Conservation (phyloP, 345 rosid species). For the Turritis glabra region DNA sequence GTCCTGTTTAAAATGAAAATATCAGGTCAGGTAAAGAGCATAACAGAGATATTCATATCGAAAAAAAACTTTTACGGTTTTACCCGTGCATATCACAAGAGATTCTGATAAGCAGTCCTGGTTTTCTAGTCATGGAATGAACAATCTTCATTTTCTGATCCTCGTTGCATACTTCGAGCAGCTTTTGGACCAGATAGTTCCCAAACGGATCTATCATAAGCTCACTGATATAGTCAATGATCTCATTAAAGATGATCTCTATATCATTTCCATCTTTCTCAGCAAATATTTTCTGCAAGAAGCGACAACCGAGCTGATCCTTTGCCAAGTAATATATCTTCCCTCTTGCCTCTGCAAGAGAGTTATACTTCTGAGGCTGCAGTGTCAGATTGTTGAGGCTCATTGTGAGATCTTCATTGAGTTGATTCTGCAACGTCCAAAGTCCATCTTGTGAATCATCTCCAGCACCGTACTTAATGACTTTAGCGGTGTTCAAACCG, state of each 20-base stretch:
- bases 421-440: slow-evolving; percentile 48
- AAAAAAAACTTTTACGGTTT: slow-evolving; percentile 13
- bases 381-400: slow-evolving; percentile 47
- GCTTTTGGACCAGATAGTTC: slow-evolving; percentile 76
- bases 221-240: slow-evolving; percentile 65
- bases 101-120: slow-evolving; percentile 62
- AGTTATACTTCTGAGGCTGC: slow-evolving; percentile 50
- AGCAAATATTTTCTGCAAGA: slow-evolving; percentile 64
- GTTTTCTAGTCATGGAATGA: slow-evolving; percentile 52
- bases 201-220: slow-evolving; percentile 81
- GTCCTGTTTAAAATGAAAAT: slow-evolving; percentile 47
- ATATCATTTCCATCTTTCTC: slow-evolving; percentile 61
- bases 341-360: slow-evolving; percentile 57
- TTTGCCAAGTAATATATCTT: slow-evolving; percentile 65
- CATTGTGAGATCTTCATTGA: slow-evolving; percentile 40
- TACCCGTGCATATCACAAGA: slow-evolving; percentile 90
- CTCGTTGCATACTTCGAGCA: slow-evolving; percentile 74
- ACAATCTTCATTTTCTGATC: slow-evolving; percentile 65
- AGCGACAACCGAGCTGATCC: slow-evolving; percentile 80
- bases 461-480: slow-evolving; percentile 53
- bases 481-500: slow-evolving; percentile 49
- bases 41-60: background rate
- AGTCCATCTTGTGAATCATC: slow-evolving; percentile 46
- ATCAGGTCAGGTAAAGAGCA: background rate
- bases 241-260: slow-evolving; percentile 62